Conservation (phyloP, 202 grass and related monocot genomes). For the Digitaria exilis region DNA sequence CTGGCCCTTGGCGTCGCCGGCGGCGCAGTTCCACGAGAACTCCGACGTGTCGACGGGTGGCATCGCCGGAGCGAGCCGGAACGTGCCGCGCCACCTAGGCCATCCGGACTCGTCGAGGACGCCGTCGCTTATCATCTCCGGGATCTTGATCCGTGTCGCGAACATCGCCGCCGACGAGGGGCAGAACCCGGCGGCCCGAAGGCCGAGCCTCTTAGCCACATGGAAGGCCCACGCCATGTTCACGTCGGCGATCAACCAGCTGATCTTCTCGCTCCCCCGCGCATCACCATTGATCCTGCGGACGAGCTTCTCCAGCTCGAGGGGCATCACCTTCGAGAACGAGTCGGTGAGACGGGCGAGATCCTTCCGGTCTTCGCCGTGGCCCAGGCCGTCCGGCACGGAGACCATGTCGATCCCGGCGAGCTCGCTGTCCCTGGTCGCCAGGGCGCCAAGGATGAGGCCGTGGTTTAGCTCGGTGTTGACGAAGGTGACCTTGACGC, state of each 20-base stretch:
- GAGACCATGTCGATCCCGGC: slow-evolving; percentile 20
- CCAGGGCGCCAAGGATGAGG: neutral
- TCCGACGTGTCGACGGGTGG: slow-evolving; percentile 17
- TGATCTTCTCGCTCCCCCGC: neutral
- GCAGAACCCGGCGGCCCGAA: slow-evolving; percentile 35
- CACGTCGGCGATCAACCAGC: slow-evolving; percentile 39
- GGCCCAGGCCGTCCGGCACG: slow-evolving; percentile 35
- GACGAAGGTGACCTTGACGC: slow-evolving; percentile 46
- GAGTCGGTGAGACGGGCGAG: slow-evolving; percentile 26
- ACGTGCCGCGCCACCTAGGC: neutral
- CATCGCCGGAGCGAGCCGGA: slow-evolving; percentile 23
- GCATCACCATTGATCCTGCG: neutral
- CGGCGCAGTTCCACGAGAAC: slow-evolving; percentile 38
- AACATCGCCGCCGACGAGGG: slow-evolving; percentile 24
- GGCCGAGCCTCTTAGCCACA: slow-evolving; percentile 36
- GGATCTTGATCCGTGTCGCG: slow-evolving; percentile 17
- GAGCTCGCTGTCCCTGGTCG: neutral
- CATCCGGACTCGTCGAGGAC: slow-evolving; percentile 18
- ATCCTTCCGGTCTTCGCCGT: slow-evolving; percentile 31
- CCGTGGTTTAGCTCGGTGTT: slow-evolving; percentile 45
- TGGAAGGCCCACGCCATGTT: slow-evolving; percentile 37
- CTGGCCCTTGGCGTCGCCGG: slow-evolving; percentile 14
- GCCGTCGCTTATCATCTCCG: slow-evolving; percentile 32
- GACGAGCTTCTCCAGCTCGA: slow-evolving; percentile 30
- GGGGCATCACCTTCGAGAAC: slow-evolving; percentile 24